phyloP scores from a whole-genome alignment of 805 yeast genomes.

The Pichia nanzhaoensis region DNA sequence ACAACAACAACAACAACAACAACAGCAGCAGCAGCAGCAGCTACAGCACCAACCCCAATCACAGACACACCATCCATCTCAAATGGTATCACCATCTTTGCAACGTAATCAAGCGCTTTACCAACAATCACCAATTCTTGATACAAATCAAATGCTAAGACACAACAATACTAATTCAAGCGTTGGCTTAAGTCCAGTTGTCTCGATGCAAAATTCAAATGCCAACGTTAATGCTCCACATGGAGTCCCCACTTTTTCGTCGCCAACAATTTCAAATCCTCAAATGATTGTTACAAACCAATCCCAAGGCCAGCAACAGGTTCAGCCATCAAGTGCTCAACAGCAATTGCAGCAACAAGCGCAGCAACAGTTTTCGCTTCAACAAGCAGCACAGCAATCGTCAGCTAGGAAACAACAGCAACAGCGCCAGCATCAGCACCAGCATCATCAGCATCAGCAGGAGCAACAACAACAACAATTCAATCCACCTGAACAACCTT shows the following conservation, averaged over 20 bases:
- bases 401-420: conserved; percentile 6
- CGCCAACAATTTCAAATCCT: conserved; percentile 8
- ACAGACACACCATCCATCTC: neutral
- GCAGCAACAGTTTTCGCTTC: conserved; percentile 1
- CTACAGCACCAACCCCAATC: neutral
- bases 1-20: neutral
- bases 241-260: neutral
- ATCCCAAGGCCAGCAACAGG: conserved; percentile 7
- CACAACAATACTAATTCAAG: conserved; percentile 2
- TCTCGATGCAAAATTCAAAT: conserved; percentile 6
- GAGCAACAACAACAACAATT: conserved; percentile 5
- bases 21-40: neutral
- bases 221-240: neutral
- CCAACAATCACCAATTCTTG: conserved; percentile 13
- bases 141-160: neutral
- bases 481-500: conserved; percentile 9
- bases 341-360: conserved; percentile 2
- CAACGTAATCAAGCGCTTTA: conserved; percentile 9
- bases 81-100: neutral
- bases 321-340: conserved; percentile 3
- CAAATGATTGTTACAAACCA: conserved; percentile 3
- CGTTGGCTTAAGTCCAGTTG: conserved; percentile 3
- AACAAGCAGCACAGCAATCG: conserved; percentile 8
- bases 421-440: no score
- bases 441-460: no score